Evolutionary conservation across 2,329 filamentous ascomycete species (phyloP).

Genomic region (Scleromitrula shiraiana): DNA sequence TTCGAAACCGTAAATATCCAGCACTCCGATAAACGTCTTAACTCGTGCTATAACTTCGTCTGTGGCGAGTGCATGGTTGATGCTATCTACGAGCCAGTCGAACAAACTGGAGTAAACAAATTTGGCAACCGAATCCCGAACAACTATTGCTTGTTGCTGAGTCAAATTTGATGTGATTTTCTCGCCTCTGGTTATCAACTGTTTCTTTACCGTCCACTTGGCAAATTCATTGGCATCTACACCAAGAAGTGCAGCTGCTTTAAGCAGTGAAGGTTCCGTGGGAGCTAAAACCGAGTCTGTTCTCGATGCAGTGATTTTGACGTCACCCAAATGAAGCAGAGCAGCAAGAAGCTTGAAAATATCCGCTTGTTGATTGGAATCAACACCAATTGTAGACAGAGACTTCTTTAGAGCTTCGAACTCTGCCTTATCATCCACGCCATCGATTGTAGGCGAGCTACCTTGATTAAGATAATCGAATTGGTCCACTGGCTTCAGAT

Average conservation of each 20-base stretch:
- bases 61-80: slow-evolving; percentile 84
- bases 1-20: slow-evolving; percentile 99
- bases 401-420: slow-evolving; percentile 84
- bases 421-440: slow-evolving; percentile 91
- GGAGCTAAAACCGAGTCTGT: slow-evolving; percentile 79
- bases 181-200: slow-evolving; percentile 89
- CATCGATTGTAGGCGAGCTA: slow-evolving; percentile 81
- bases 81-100: slow-evolving; percentile 97
- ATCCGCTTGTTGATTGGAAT: slow-evolving; percentile 62
- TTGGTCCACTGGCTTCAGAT: slow-evolving; percentile 74
- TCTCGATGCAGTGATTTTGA: slow-evolving; percentile 87
- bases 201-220: slow-evolving; percentile 99
- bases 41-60: slow-evolving; percentile 79
- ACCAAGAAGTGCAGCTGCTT: slow-evolving; percentile 77
- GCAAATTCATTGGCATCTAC: slow-evolving; percentile 82
- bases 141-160: slow-evolving; percentile 86
- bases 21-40: slow-evolving; percentile 87
- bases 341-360: slow-evolving; percentile 90
- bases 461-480: slow-evolving; percentile 97
- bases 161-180: slow-evolving; percentile 96
- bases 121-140: slow-evolving; percentile 95
- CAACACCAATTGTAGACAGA: slow-evolving; percentile 78
- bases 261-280: slow-evolving; percentile 72
- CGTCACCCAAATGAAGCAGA: slow-evolving; percentile 87
- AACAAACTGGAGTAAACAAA: slow-evolving; percentile 98